Percentiles rank a stretch among this genome's conserved stretches.
Evolutionary conservation across 2,329 filamentous ascomycete species (phyloP).

Genomic region (Thermothelomyces thermophilus): DNA sequence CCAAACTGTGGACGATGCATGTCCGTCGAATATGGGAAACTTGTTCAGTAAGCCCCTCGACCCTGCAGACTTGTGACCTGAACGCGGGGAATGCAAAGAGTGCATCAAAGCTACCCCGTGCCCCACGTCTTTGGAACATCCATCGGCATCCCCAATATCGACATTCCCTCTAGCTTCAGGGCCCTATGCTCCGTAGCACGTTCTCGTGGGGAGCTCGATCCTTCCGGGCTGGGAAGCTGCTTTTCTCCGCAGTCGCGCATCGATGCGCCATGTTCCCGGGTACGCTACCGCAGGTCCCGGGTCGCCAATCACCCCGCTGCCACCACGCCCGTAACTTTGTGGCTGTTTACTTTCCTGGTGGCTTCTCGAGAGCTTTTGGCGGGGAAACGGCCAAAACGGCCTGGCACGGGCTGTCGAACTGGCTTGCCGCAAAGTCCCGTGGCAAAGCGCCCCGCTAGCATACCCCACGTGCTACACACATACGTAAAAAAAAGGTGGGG

Average conservation of each 20-base stretch:
- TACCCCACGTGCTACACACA: constrained; percentile 18
- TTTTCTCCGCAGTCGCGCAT: neutral
- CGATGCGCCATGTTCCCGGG: neutral
- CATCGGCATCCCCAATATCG: constrained; percentile 1
- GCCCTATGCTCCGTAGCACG: constrained; percentile 1
- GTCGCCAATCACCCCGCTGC: constrained; percentile 8
- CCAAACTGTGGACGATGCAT: no score
- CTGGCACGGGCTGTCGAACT: neutral
- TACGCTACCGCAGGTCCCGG: constrained; percentile 10
- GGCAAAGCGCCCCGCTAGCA: neutral
- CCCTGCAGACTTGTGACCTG: no score
- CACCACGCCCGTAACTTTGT: neutral
- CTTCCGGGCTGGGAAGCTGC: neutral
- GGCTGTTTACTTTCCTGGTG: neutral
- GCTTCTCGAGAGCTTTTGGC: neutral
- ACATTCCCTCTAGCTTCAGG: neutral
- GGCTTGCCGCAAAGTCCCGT: neutral
- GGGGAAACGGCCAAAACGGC: neutral
- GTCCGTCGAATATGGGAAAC: no score
- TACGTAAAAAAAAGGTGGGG: constrained; percentile 19
- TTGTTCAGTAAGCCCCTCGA: no score
- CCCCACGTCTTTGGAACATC: neutral
- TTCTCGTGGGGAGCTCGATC: constrained; percentile 8
- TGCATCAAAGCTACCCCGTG: neutral
- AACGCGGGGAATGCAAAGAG: neutral